A percentile compares a stretch with the other conserved stretches of the same genome.
Conservation (phyloP, 176 grass and related monocot genomes). For the Oryza coarctata region DNA sequence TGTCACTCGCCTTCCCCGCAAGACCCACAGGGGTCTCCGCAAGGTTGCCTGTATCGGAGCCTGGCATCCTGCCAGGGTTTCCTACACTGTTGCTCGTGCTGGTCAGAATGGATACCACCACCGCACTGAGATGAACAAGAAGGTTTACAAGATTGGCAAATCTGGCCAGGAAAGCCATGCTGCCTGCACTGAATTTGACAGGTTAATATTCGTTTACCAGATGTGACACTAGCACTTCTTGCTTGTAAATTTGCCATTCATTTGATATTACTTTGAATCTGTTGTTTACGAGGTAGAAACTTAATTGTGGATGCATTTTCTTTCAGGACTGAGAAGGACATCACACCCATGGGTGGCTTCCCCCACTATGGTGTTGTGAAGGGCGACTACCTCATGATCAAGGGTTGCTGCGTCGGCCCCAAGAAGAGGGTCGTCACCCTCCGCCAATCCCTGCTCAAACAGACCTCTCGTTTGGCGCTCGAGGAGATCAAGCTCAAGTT, state of each 20-base stretch:
- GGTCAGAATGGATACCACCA: conserved; percentile 97
- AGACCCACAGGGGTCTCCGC: conserved; percentile 94
- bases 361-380: conserved; percentile 93
- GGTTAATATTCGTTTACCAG: conserved; percentile 22
- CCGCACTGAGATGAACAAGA: conserved; percentile 94
- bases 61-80: conserved; percentile 94
- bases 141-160: conserved; percentile 91
- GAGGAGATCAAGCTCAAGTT: conserved; percentile 99
- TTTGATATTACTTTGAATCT: neutral
- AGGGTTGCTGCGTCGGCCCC: conserved; percentile 86
- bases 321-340: conserved; percentile 93
- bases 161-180: conserved; percentile 67
- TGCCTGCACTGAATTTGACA: conserved; percentile 77
- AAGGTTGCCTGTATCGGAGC: conserved; percentile 98
- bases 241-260: neutral
- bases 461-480: conserved; percentile 75
- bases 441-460: conserved; percentile 81
- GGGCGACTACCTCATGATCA: conserved; percentile 92
- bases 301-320: neutral
- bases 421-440: conserved; percentile 97
- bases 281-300: too few relatives aligned
- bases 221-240: neutral
- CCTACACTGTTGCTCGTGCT: conserved; percentile 89
- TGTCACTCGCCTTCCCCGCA: conserved; percentile 97
- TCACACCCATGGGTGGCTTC: conserved; percentile 97